A percentile compares a stretch with the other conserved stretches of the same genome.
Evolutionary conservation across 257 asterid genomes (phyloP).

Genomic region (Przewalskia tangutica): DNA sequence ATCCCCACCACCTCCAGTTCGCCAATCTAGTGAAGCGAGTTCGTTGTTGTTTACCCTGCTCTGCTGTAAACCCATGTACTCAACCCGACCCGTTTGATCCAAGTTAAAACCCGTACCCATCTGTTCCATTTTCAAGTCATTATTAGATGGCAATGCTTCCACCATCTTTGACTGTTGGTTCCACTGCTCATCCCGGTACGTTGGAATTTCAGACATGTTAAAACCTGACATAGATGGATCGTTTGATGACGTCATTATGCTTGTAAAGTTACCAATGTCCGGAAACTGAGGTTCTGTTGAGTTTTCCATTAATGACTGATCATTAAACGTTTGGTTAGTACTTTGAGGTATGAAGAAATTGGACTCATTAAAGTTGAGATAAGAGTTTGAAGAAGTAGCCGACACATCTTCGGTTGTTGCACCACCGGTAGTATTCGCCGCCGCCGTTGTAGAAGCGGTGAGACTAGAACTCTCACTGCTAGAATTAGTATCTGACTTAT

Average conservation of each 20-base stretch:
- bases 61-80: constrained; percentile 17
- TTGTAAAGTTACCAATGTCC: constrained; percentile 41
- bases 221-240: constrained; percentile 27
- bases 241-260: constrained; percentile 39
- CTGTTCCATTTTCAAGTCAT: constrained; percentile 26
- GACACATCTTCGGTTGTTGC: constrained; percentile 32
- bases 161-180: neutral
- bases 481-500: constrained; percentile 33
- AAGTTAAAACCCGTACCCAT: constrained; percentile 15
- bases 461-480: constrained; percentile 78
- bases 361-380: constrained; percentile 24
- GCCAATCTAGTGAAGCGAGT: constrained; percentile 43
- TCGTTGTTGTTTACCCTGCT: constrained; percentile 24
- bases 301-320: constrained; percentile 24
- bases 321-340: neutral
- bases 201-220: constrained; percentile 24
- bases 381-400: constrained; percentile 19
- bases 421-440: constrained; percentile 5
- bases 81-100: constrained; percentile 26
- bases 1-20: constrained; percentile 25
- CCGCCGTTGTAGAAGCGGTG: constrained; percentile 32
- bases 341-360: constrained; percentile 20
- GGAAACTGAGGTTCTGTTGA: constrained; percentile 33
- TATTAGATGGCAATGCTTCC: constrained; percentile 1
- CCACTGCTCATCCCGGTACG: constrained; percentile 16